Evolutionary conservation across 495 filamentous ascomycete genomes (phyloP), one percentile per base, ranked within the genome.

Genomic region (Lophiostoma macrostomum): DNA sequence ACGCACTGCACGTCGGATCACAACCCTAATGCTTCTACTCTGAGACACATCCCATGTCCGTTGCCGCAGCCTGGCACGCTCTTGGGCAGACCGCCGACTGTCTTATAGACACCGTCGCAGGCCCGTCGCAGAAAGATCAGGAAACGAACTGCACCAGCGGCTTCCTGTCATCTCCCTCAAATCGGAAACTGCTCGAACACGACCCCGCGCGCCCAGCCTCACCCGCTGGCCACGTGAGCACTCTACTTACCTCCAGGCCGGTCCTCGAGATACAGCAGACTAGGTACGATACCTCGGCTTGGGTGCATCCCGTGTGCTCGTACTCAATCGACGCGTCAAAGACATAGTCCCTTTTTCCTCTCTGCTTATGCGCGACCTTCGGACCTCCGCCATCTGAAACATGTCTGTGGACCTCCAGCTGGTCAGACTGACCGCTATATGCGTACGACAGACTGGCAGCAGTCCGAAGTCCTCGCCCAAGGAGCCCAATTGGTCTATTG

Each of bases 1-100:
- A n/a, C n/a, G n/a, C n/a, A n/a, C n/a, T 19, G 22, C 43, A 30
- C 54, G 31, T 43, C 44, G 53, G 34, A 58, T 51, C 54, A 51
- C 54, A 44, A 32, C 25, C 54, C 54, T 51, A 40, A 37, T 41
- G 30, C 12, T 42, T 11, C 10, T 36, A 20, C 35, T 47, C 54
- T 58, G 54, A 58, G 54, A 58, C 54, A 25, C 1, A 16, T 13
- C 14, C 52, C 46, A 37, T 50, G 7, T 38, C 50, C 30, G 19
- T 14, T 20, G 20, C 38, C 43, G 24, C 41, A 36, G 18, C 11
- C 27, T 45, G 13, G n/a, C 29, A 27, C 35, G 7, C 32, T 16
- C 16, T 12, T 3, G 38, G 20, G 47, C 40, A 19, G 41, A 37
- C 51, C 40, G 14, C 30, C 19, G 18, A 37, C 35, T 16, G 34